These are phyloP conservation scores for Haplosporangium sp. DNA, from an alignment of 371 early-diverging fungal species.

Conservation along the genomic window DNA sequence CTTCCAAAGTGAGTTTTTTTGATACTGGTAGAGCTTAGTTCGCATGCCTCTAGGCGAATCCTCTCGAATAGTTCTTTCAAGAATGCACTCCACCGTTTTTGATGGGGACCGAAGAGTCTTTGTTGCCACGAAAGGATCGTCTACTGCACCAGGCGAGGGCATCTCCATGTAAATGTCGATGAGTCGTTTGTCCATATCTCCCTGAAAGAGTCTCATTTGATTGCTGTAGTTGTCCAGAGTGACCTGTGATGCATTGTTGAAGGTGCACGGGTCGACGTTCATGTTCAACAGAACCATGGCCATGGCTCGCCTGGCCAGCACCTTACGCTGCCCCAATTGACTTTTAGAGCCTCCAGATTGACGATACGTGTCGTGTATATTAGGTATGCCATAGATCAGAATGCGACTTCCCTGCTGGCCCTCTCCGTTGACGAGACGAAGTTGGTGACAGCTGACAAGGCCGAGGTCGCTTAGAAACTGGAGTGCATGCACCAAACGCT, in stretches of 20 bases:
- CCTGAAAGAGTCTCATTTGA: not conserved
- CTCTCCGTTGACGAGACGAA: not conserved
- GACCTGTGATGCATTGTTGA: not conserved
- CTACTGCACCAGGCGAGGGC: constrained; percentile 53
- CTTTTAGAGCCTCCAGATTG: not conserved
- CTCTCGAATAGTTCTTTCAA: constrained; percentile 2
- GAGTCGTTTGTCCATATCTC: constrained; percentile 27
- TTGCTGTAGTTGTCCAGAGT: not conserved
- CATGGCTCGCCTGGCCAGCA: constrained; percentile 9
- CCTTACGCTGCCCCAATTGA: not conserved
- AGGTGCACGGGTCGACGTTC: constrained; percentile 29
- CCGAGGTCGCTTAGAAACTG: not conserved
- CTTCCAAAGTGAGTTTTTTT: constrained; percentile 74
- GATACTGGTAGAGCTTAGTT: constrained; percentile 67
- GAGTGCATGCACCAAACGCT: constrained; percentile 11
- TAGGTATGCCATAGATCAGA: constrained; percentile 24
- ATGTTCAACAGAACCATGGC: constrained; percentile 30
- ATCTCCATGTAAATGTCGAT: constrained; percentile 59
- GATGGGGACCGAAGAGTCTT: constrained; percentile 20
- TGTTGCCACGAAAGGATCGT: constrained; percentile 20
- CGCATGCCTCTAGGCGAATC: constrained; percentile 65
- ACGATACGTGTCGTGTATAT: not conserved
- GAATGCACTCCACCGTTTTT: not conserved
- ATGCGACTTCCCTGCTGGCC: not conserved
- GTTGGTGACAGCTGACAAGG: constrained; percentile 2